These are phyloP conservation scores for Mesotaenium endlicherianum DNA, from an alignment of 139 green algal species.

Conservation along the genomic window DNA sequence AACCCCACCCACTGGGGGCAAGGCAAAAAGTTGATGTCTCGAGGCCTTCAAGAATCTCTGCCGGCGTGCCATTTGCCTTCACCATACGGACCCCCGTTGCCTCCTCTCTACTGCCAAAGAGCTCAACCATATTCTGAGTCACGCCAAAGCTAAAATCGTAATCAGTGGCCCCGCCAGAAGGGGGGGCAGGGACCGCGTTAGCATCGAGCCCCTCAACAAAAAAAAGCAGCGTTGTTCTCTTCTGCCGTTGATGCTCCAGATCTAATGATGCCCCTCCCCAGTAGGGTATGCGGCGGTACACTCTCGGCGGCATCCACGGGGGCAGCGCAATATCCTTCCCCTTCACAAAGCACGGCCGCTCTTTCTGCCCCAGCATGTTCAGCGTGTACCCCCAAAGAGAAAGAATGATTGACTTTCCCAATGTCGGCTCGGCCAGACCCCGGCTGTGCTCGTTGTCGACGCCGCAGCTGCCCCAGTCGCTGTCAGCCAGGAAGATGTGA, in stretches of 20 bases:
- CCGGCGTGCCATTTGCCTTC: neutral
- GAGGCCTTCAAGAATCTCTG: slow-evolving; percentile 1
- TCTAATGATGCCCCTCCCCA: neutral
- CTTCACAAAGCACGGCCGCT: slow-evolving; percentile 42
- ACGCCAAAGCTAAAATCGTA: slow-evolving; percentile 55
- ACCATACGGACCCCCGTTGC: neutral
- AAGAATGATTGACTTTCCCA: neutral
- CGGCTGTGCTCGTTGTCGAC: neutral
- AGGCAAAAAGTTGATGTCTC: slow-evolving; percentile 39
- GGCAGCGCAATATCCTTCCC: slow-evolving; percentile 40
- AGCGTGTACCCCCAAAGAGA: neutral
- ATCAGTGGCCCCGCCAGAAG: no score
- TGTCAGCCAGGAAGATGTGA: slow-evolving; percentile 66
- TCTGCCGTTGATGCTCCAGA: no score
- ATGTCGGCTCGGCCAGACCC: neutral
- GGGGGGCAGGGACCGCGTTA: no score
- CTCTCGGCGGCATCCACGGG: neutral
- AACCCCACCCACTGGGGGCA: slow-evolving; percentile 41
- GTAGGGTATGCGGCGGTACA: neutral
- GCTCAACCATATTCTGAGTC: slow-evolving; percentile 43
- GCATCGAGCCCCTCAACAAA: no score
- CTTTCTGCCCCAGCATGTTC: neutral
- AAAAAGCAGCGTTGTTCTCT: no score
- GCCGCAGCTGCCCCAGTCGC: slow-evolving; percentile 64
- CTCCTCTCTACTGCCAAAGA: slow-evolving; percentile 15